Conservation (phyloP, 2,329 filamentous ascomycete species). For the Pseudogymnoascus sp. region DNA sequence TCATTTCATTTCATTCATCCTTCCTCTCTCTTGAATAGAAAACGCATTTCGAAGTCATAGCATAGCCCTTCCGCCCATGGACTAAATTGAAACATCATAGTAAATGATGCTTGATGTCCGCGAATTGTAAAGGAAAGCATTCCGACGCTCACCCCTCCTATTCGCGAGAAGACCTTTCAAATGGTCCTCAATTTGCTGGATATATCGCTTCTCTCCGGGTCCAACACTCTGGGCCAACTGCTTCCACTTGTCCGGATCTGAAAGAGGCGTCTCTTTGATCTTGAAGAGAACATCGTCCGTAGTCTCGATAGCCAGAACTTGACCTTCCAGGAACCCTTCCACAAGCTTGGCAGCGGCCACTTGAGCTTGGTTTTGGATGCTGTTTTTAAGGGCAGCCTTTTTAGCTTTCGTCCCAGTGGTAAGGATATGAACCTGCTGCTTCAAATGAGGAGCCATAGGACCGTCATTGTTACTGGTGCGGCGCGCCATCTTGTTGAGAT, state of each 20-base stretch:
- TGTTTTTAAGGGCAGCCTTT: slow-evolving; percentile 76
- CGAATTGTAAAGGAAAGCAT: slow-evolving; percentile 90
- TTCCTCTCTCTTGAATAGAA: background rate
- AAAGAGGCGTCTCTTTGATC: slow-evolving; percentile 66
- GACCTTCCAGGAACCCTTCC: slow-evolving; percentile 65
- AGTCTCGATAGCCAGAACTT: slow-evolving; percentile 81
- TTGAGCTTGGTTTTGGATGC: slow-evolving; percentile 73
- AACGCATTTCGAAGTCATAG: background rate
- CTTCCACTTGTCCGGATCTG: slow-evolving; percentile 78
- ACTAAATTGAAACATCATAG: slow-evolving; percentile 59
- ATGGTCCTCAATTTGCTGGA: slow-evolving; percentile 74
- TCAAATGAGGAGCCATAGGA: slow-evolving; percentile 34
- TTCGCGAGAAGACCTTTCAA: slow-evolving; percentile 55
- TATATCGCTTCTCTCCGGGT: slow-evolving; percentile 71
- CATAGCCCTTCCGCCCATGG: slow-evolving; percentile 9
- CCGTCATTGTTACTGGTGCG: slow-evolving; percentile 21
- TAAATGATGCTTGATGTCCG: slow-evolving; percentile 76
- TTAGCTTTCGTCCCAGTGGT: slow-evolving; percentile 77
- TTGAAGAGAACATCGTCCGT: slow-evolving; percentile 74
- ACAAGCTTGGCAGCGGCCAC: slow-evolving; percentile 53
- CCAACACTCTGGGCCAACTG: slow-evolving; percentile 70
- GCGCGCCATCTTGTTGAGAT: slow-evolving; percentile 34
- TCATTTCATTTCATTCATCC: slow-evolving; percentile 5
- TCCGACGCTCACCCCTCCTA: slow-evolving; percentile 53
- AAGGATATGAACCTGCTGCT: slow-evolving; percentile 77